Evolutionary conservation across 352 stramenopile species (phyloP).

Genomic region (Peronospora tabacina): DNA sequence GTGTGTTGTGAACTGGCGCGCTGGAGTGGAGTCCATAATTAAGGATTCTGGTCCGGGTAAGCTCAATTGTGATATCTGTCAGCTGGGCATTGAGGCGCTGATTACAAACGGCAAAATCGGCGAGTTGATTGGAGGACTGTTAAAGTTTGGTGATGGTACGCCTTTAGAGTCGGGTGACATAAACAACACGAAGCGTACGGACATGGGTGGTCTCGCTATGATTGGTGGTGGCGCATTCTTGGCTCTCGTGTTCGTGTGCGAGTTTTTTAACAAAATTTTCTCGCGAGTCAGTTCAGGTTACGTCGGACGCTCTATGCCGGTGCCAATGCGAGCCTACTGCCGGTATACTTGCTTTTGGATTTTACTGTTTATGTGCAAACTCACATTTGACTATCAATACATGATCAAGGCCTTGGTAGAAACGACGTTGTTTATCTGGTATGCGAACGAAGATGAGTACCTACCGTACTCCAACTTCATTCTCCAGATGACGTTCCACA

Average conservation of each 20-base stretch:
- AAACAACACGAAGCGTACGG: slow-evolving; percentile 32
- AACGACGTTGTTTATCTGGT: slow-evolving; percentile 83
- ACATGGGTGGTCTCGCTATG: slow-evolving; percentile 58
- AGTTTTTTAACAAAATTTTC: slow-evolving; percentile 67
- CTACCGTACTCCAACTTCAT: slow-evolving; percentile 80
- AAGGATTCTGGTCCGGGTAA: slow-evolving; percentile 41
- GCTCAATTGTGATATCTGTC: slow-evolving; percentile 73
- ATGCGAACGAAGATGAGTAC: slow-evolving; percentile 60
- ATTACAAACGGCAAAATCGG: slow-evolving; percentile 61
- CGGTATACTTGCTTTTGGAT: slow-evolving; percentile 83
- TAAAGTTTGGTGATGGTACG: slow-evolving; percentile 37
- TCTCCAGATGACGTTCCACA: slow-evolving; percentile 74
- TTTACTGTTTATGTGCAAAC: slow-evolving; percentile 60
- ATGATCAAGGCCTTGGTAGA: slow-evolving; percentile 83
- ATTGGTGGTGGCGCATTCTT: slow-evolving; percentile 43
- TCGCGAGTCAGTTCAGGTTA: slow-evolving; percentile 63
- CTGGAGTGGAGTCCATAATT: slow-evolving; percentile 43
- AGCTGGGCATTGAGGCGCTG: slow-evolving; percentile 55
- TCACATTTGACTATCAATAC: slow-evolving; percentile 83
- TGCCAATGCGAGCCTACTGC: slow-evolving; percentile 60
- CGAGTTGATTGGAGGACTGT: slow-evolving; percentile 42
- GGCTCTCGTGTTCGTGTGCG: slow-evolving; percentile 44
- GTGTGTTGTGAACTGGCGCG: slow-evolving; percentile 50
- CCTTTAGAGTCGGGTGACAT: slow-evolving; percentile 19
- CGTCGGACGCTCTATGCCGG: slow-evolving; percentile 64